Percentiles rank a stretch among this genome's conserved stretches.
Evolutionary conservation across 2,329 filamentous ascomycete genomes (phyloP).

Genomic region (Penicillium sumatraense): DNA sequence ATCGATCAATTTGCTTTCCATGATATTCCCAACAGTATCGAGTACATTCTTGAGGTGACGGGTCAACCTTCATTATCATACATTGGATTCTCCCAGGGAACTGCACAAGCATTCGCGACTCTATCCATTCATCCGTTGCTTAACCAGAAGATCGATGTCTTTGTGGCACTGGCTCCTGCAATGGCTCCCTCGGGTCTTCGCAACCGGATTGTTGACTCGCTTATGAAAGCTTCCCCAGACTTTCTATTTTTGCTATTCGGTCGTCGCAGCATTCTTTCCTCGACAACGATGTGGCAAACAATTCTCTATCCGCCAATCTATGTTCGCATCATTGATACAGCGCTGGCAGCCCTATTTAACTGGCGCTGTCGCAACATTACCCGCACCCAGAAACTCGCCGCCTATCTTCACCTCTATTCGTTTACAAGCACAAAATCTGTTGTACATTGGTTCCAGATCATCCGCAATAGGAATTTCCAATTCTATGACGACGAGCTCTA

Average conservation of each 20-base stretch:
- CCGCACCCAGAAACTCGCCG: constrained; percentile 85
- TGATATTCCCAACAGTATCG: constrained; percentile 93
- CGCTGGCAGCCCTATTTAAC: constrained; percentile 81
- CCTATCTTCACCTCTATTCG: constrained; percentile 94
- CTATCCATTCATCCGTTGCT: constrained; percentile 89
- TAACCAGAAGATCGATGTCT: constrained; percentile 92
- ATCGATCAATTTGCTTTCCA: constrained; percentile 98
- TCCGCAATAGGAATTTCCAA: constrained; percentile 92
- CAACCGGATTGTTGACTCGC: constrained; percentile 87
- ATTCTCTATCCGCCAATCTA: constrained; percentile 95
- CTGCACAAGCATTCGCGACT: constrained; percentile 93
- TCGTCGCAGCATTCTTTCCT: constrained; percentile 85
- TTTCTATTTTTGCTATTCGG: constrained; percentile 93
- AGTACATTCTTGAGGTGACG: constrained; percentile 86
- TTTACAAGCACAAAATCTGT: constrained; percentile 97
- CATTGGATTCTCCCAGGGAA: constrained; percentile 96
- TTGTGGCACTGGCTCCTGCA: constrained; percentile 92
- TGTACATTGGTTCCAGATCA: constrained; percentile 99
- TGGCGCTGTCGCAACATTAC: constrained; percentile 88
- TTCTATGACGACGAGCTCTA: constrained; percentile 98
- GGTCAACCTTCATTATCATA: constrained; percentile 85
- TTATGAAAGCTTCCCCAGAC: constrained; percentile 91
- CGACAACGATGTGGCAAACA: constrained; percentile 95
- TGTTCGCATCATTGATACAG: constrained; percentile 81
- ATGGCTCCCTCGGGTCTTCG: constrained; percentile 93